Conservation (phyloP, 2,329 filamentous ascomycete species). For the Gaeumannomyces tritici region DNA sequence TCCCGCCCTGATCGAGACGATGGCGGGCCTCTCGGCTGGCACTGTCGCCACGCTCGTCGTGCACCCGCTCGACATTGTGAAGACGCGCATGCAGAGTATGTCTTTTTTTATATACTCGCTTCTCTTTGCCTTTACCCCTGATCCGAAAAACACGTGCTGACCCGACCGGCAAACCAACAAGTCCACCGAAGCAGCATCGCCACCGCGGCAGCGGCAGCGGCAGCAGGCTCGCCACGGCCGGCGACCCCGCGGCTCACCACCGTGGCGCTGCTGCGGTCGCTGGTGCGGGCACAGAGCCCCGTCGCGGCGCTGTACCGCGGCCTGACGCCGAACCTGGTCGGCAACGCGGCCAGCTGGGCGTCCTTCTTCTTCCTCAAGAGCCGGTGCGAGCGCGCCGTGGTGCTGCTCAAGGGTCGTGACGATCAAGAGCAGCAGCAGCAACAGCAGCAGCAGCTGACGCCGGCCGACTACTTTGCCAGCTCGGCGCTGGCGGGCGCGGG, state of each 20-base stretch:
- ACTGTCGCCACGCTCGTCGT: conserved; percentile 76
- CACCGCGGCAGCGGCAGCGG: background rate
- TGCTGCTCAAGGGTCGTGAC: conserved; percentile 16
- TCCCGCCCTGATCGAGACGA: conserved; percentile 73
- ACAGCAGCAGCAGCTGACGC: conserved; percentile 27
- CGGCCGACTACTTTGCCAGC: conserved; percentile 71
- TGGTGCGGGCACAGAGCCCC: conserved; percentile 41
- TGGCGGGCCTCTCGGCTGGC: conserved; percentile 85
- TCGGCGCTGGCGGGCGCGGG: conserved; percentile 61
- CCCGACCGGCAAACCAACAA: conserved; percentile 16
- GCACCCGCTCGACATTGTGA: conserved; percentile 91
- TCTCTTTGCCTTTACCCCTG: no score
- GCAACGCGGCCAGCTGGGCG: conserved; percentile 84
- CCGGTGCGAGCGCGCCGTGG: conserved; percentile 37
- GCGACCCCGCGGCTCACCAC: conserved; percentile 32
- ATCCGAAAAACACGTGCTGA: no score
- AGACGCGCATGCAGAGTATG: conserved; percentile 85
- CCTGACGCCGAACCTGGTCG: conserved; percentile 79
- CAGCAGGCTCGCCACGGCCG: background rate
- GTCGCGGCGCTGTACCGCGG: conserved; percentile 76
- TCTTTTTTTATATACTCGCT: no score
- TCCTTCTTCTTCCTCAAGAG: conserved; percentile 80
- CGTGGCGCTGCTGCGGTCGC: conserved; percentile 39
- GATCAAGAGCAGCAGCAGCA: conserved; percentile 8
- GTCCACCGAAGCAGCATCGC: conserved; percentile 39